Evolutionary conservation across 2,329 filamentous ascomycete genomes (phyloP), one percentile per base, ranked within the genome.

Genomic region (Emydomyces testavorans): DNA sequence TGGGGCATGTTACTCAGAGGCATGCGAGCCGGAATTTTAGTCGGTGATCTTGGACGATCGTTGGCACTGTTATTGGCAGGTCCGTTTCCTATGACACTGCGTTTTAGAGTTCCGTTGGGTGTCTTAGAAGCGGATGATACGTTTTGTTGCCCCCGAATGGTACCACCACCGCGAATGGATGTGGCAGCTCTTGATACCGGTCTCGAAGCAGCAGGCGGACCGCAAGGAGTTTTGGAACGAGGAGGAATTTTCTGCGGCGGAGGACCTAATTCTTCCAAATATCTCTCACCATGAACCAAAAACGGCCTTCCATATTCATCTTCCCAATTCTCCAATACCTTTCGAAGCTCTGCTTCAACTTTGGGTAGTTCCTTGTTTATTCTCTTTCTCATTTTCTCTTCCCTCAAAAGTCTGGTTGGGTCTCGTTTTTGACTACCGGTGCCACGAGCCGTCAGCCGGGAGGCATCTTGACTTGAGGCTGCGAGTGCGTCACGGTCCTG

Each of bases 381-480:
- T 50, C 89, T 78, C 77, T 98, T 98, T 51, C 92, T 81, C 86
- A 94, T 94, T 76, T 96, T 98, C 70, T 98, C 92, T 62, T 98
- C 92, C 24, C 92, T 78, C 45, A 98, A 73, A 13, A 98, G 75
- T 68, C 94, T 92, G 43, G 88, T 90, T 2, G 92, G 92, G 61
- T 98, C 92, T 53, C 93, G 85, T 66, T 82, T 86, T 70, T 96
- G 90, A 47, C 90, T 90, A 69, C 94, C 94, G 56, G 87, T 82
- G 2, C 89, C 89, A 52, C 90, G 87, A 58, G 81, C 79, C 82
- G 96, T 88, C 24, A 98, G 73, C 37, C 92, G 82, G 5, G 90
- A 95, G 11, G 92, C 89, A 65, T 98, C 93, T 62, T 95, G 89
- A 58, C 87, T 94, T 1, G 90, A 94, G 36, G 84, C 78, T n/a